Evolutionary conservation across 768 basidiomycete genomes (phyloP).

Genomic region (Floccularia luteovirens): DNA sequence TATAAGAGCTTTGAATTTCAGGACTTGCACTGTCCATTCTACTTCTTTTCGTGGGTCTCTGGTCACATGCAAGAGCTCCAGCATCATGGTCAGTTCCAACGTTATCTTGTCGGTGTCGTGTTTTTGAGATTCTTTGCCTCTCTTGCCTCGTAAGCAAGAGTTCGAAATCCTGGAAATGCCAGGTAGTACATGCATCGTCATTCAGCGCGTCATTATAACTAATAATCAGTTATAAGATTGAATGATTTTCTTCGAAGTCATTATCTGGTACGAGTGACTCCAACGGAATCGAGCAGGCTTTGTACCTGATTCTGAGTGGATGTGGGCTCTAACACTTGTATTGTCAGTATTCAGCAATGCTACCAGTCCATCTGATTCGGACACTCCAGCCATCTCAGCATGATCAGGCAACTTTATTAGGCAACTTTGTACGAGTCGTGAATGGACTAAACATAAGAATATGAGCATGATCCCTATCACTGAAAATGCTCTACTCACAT

Average conservation of each 20-base stretch:
- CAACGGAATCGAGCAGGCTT: not conserved
- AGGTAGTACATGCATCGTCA: constrained; percentile 4
- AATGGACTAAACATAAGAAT: constrained; percentile 33
- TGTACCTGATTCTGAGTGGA: not conserved
- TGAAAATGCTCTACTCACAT: constrained; percentile 39
- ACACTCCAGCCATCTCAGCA: constrained; percentile 21
- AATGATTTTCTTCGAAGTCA: not conserved
- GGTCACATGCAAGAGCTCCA: no score
- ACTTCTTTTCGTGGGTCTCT: no score
- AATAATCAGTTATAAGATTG: no score
- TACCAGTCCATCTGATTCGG: no score
- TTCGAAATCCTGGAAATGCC: constrained; percentile 12
- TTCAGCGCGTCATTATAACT: no score
- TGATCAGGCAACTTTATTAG: constrained; percentile 23
- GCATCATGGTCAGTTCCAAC: no score
- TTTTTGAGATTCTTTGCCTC: no score
- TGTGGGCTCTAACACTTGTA: not conserved
- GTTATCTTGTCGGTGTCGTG: no score
- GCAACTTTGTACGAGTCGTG: constrained; percentile 29
- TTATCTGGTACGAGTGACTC: not conserved
- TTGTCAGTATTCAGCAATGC: no score
- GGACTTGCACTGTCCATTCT: no score
- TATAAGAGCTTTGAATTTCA: no score
- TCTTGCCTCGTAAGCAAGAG: constrained; percentile 37
- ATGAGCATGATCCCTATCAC: not conserved